Percentiles rank a stretch among this genome's conserved stretches.
These are phyloP conservation scores for Xylaria sp. DNA, from an alignment of 495 filamentous ascomycete genomes.

Conservation along the genomic window DNA sequence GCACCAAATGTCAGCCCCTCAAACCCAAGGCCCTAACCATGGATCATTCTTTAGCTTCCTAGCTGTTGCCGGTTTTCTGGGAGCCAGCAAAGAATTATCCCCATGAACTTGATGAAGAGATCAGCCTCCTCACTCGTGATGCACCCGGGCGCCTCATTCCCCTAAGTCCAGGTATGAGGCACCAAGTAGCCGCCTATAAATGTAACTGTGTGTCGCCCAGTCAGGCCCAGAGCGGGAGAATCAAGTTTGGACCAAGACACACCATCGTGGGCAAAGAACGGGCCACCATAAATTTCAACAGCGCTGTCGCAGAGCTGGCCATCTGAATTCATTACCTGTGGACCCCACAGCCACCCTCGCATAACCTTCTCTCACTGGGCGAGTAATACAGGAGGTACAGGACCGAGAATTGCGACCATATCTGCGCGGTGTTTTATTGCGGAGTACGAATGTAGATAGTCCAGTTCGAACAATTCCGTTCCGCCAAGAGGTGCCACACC, in stretches of 20 bases:
- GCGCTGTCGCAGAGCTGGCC: slow-evolving; percentile 32
- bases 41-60: slow-evolving; percentile 47
- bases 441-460: slow-evolving; percentile 40
- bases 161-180: slow-evolving; percentile 18
- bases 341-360: slow-evolving; percentile 29
- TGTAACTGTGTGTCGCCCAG: slow-evolving; percentile 26
- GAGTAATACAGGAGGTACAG: slow-evolving; percentile 39
- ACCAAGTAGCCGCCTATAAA: slow-evolving; percentile 30
- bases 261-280: slow-evolving; percentile 39
- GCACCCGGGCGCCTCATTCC: slow-evolving; percentile 16
- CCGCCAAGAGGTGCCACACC: slow-evolving; percentile 46
- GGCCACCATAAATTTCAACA: slow-evolving; percentile 34
- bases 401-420: slow-evolving; percentile 50
- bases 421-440: slow-evolving; percentile 41
- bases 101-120: slow-evolving; percentile 50
- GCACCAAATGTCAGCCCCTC: too few species aligned
- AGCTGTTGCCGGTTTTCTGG: slow-evolving; percentile 51
- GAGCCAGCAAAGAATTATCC: slow-evolving; percentile 49
- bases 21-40: too few species aligned
- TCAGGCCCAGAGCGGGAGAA: not conserved
- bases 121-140: slow-evolving; percentile 49
- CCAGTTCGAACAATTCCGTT: slow-evolving; percentile 40
- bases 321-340: slow-evolving; percentile 25
- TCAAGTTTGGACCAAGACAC: slow-evolving; percentile 1
- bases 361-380: slow-evolving; percentile 33